A percentile compares a stretch with the other conserved stretches of the same genome.
phyloP scores from a whole-genome alignment of 257 asterid genomes.

The Scutellaria minor region DNA sequence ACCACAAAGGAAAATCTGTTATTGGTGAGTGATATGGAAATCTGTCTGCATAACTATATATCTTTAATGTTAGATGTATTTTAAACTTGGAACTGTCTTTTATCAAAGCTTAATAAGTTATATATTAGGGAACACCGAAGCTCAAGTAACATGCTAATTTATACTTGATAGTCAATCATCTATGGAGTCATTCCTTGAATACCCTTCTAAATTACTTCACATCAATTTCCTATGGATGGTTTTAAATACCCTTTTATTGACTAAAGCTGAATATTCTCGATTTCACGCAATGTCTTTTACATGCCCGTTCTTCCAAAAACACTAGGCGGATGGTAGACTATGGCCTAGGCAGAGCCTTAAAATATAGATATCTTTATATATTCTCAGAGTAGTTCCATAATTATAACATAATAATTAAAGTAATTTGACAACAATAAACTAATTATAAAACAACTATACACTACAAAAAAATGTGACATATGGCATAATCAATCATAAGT shows the following conservation, averaged over 20 bases:
- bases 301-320: neutral
- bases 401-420: no score
- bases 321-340: no score
- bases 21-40: conserved; percentile 50
- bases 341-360: no score
- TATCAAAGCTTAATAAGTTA: neutral
- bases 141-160: no score
- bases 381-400: no score
- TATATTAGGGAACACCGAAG: neutral
- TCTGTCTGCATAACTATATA: conserved; percentile 1
- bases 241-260: neutral
- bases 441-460: no score
- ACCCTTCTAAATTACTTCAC: neutral
- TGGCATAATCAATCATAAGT: no score
- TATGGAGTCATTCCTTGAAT: neutral
- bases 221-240: neutral
- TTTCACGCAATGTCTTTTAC: neutral
- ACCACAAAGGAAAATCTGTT: conserved; percentile 56
- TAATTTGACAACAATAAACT: no score
- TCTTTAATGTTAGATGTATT: neutral
- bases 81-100: neutral
- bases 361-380: no score
- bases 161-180: neutral
- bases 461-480: no score
- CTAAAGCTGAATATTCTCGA: neutral